These are phyloP conservation scores for Volvox reticuliferus DNA, from an alignment of 139 green algal species.

Conservation along the genomic window DNA sequence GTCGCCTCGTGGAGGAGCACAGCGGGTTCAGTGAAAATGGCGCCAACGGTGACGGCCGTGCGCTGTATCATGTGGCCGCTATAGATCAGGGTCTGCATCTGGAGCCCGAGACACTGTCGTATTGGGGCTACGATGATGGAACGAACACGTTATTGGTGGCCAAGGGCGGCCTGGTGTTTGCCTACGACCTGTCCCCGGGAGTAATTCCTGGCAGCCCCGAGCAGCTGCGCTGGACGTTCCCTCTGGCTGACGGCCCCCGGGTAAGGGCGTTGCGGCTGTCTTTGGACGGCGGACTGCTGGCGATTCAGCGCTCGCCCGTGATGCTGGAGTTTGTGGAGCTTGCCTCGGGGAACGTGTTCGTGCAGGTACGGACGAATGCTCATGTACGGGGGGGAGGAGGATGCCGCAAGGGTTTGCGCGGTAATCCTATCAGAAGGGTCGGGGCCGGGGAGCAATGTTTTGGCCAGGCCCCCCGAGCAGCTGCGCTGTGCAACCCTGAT, in stretches of 20 bases:
- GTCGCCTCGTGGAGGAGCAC: not conserved
- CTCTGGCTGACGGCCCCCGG: constrained; percentile 52
- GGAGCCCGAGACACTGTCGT: constrained; percentile 63
- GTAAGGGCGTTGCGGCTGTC: constrained; percentile 47
- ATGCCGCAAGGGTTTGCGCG: too few species aligned
- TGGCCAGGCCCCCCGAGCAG: too few species aligned
- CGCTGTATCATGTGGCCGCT: constrained; percentile 46
- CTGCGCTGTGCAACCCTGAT: too few species aligned
- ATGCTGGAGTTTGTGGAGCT: constrained; percentile 64
- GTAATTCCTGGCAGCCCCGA: constrained; percentile 47
- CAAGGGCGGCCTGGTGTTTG: constrained; percentile 65
- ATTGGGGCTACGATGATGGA: constrained; percentile 71
- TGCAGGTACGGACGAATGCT: constrained; percentile 18
- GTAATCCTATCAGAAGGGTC: too few species aligned
- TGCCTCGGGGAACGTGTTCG: constrained; percentile 54
- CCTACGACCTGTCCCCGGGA: constrained; percentile 54
- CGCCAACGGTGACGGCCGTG: not conserved
- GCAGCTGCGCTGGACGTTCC: constrained; percentile 69
- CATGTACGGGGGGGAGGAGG: not conserved
- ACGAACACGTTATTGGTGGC: constrained; percentile 64
- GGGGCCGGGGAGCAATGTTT: too few species aligned
- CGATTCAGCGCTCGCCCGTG: constrained; percentile 52
- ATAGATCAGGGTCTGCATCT: constrained; percentile 62
- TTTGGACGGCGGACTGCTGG: constrained; percentile 64
- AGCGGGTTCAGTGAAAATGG: not conserved